A percentile compares a stretch with the other conserved stretches of the same genome.
These are phyloP conservation scores for Fusarium clavum DNA, from an alignment of 2,329 filamentous ascomycete genomes.

Conservation along the genomic window DNA sequence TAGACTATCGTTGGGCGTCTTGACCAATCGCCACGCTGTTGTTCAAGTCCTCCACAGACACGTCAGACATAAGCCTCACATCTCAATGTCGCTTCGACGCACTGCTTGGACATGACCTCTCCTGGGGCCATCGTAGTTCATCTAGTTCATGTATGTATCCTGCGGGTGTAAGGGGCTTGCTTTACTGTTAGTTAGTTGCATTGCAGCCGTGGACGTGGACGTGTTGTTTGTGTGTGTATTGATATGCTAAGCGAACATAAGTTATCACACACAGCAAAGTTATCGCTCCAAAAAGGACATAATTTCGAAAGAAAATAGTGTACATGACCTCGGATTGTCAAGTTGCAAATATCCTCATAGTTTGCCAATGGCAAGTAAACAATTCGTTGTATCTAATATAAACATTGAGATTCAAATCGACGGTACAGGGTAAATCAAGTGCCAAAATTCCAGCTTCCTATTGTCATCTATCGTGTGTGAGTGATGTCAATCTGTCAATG, in stretches of 20 bases:
- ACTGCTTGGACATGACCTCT: slow-evolving; percentile 7
- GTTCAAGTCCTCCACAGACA: slow-evolving; percentile 27
- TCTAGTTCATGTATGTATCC: slow-evolving; percentile 14
- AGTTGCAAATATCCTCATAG: neutral
- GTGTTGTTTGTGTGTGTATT: neutral
- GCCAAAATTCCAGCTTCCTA: neutral
- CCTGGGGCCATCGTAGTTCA: slow-evolving; percentile 2
- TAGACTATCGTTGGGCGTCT: slow-evolving; percentile 6
- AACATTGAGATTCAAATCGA: neutral
- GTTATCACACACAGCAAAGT: neutral
- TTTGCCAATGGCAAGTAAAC: too few relatives aligned
- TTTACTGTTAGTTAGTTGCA: neutral
- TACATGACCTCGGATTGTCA: neutral
- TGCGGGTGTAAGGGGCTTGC: slow-evolving; percentile 18
- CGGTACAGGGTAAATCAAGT: neutral
- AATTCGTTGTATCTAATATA: neutral
- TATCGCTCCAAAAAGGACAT: neutral
- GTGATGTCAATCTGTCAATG: neutral
- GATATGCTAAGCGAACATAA: neutral
- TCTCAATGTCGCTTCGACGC: slow-evolving; percentile 36
- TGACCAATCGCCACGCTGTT: slow-evolving; percentile 23
- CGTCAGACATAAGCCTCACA: slow-evolving; percentile 34
- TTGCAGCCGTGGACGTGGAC: neutral
- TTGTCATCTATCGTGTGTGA: neutral
- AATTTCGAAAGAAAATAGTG: neutral